These are phyloP conservation scores for Histomonas meleagridis DNA, from an alignment of 208 protist species.

Conservation along the genomic window DNA sequence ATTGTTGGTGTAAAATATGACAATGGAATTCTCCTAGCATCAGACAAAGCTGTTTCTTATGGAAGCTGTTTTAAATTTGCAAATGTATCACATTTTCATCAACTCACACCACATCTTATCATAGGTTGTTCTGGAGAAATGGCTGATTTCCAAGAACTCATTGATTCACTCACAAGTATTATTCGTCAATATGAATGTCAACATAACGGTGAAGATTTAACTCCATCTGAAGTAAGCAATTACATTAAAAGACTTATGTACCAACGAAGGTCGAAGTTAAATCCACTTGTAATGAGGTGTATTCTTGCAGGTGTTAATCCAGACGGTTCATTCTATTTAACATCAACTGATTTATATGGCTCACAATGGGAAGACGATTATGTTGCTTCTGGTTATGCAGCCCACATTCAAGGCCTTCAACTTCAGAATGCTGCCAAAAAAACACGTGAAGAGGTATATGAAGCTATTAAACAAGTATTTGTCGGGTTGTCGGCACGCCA, in stretches of 20 bases:
- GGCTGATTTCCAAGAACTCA: not conserved
- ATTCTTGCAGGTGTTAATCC: not conserved
- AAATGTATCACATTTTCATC: slow-evolving; percentile 10
- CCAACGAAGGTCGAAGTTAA: not conserved
- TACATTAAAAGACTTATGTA: slow-evolving; percentile 25
- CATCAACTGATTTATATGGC: slow-evolving; percentile 7
- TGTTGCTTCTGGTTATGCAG: not conserved
- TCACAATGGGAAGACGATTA: not conserved
- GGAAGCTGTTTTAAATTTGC: not conserved
- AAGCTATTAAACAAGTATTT: slow-evolving; percentile 25
- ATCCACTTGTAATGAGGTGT: not conserved
- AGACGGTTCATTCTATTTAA: not conserved
- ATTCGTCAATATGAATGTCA: slow-evolving; percentile 13
- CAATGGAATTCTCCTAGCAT: slow-evolving; percentile 13
- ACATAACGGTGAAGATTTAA: slow-evolving; percentile 18
- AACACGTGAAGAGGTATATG: not conserved
- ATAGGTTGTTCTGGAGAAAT: not conserved
- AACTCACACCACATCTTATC: slow-evolving; percentile 24
- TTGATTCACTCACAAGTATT: not conserved
- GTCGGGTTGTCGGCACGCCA: not conserved
- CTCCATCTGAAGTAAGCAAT: not conserved
- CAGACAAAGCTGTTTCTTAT: not conserved
- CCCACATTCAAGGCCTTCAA: not conserved
- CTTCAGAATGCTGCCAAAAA: not conserved
- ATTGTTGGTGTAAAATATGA: not conserved